These are phyloP conservation scores for Xerocomellus amylosporus DNA, from an alignment of 768 basidiomycete species.

Conservation along the genomic window DNA sequence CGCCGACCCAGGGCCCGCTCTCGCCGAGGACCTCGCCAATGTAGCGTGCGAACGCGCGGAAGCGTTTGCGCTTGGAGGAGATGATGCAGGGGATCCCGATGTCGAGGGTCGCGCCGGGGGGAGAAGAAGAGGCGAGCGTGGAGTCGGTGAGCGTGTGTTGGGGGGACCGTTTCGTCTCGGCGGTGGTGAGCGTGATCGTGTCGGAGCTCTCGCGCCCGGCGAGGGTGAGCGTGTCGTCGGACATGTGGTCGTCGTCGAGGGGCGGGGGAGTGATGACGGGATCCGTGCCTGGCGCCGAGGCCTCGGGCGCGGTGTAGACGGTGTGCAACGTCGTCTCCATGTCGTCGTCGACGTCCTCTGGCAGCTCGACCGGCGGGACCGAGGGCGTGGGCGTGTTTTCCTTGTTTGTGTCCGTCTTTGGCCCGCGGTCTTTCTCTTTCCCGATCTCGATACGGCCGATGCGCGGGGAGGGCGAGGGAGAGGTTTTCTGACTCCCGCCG, in stretches of 20 bases:
- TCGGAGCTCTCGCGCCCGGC: slow-evolving; percentile 26
- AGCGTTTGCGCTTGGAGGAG: slow-evolving; percentile 74
- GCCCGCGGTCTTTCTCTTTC: slow-evolving; percentile 32
- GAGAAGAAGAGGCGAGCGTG: slow-evolving; percentile 23
- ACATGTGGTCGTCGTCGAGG: slow-evolving; percentile 12
- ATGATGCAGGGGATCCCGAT: slow-evolving; percentile 92
- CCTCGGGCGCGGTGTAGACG: slow-evolving; percentile 23
- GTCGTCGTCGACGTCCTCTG: slow-evolving; percentile 41
- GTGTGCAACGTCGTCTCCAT: slow-evolving; percentile 23
- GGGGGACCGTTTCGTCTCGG: slow-evolving; percentile 17
- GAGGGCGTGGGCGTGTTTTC: slow-evolving; percentile 16
- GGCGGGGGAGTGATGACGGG: slow-evolving; percentile 7
- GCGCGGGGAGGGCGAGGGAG: slow-evolving; percentile 18
- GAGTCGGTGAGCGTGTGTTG: slow-evolving; percentile 22
- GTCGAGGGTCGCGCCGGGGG: slow-evolving; percentile 66
- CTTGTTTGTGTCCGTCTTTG: slow-evolving; percentile 30
- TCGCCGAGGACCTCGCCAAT: slow-evolving; percentile 86
- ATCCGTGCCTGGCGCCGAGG: slow-evolving; percentile 6
- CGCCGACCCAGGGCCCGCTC: slow-evolving; percentile 83
- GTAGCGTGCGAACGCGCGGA: slow-evolving; percentile 84
- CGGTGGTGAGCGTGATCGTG: slow-evolving; percentile 25
- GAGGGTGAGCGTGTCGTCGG: slow-evolving; percentile 21
- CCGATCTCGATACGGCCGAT: slow-evolving; percentile 17
- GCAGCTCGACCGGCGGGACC: slow-evolving; percentile 28
- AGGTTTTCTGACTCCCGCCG: slow-evolving; percentile 12